Evolutionary conservation across 2,329 filamentous ascomycete genomes (phyloP), one percentile per base, ranked within the genome.

Genomic region (Pseudocercospora pini-densiflorae): DNA sequence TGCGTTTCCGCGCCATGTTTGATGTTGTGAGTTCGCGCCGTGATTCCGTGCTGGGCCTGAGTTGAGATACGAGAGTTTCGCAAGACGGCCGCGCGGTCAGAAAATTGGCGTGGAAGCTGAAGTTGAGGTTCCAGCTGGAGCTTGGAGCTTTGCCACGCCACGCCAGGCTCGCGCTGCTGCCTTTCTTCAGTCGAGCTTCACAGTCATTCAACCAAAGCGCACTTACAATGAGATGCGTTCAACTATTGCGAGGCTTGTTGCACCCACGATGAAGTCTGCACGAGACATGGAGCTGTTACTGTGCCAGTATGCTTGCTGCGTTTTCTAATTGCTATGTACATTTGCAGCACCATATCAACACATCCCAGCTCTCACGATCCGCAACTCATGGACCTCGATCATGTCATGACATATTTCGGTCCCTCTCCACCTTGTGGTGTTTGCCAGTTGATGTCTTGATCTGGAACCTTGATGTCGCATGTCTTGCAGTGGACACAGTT

Each of bases 401-500:
- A 79, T 61, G 87, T 90, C 80, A 89, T 84, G 61, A 85, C 83
- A 74, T 90, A 90, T 76, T 89, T 89, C 8, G 88, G 88, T 4
- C 88, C 88, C 76, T 90, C 95, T 60, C 94, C 95, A 71, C 95
- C 77, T 66, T 97, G 93, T 6, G 95, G 95, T 33, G 95, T 95
- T 73, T 93, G 88, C 93, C 93, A 79, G 45, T 97, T 97, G 81
- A 99, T 98, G 77, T 98, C 95, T 83, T 99, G 95, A 69, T 90
- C 88, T 7, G 95, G 95, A 16, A 93, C 94, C 83, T 99, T 99
- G 83, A 99, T 99, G 80, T 99, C 95, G 79, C 95, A 99, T 14
- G 95, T 99, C 87, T 99, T 99, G 86, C 95, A 99, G 82, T 99
- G 95, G 71, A 99, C 97, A 79, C 95, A 99, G 82, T 97, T 98